Evolutionary conservation across 441 rosid genomes (phyloP), one percentile per base, ranked within the genome.

Genomic region (Lepidium campestre): DNA sequence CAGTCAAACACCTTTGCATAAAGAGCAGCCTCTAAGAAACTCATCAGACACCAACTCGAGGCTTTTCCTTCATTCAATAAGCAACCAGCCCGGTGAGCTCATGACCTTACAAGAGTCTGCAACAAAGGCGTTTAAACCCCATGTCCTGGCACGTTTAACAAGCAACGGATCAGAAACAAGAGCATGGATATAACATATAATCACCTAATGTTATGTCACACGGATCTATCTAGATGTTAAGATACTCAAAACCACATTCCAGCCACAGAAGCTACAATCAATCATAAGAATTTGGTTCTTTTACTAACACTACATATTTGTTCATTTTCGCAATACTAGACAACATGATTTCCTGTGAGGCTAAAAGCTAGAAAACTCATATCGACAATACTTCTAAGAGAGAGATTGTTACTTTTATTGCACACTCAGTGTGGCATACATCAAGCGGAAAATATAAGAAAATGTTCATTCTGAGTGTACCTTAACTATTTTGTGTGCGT

Each of bases 401-500:
- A 19, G 18, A 35, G 11, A 7, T 31, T 46, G 52, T 36, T 34
- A 19, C 59, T 7, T 6, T 10, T 14, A 37, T 70, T 55, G 36
- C 61, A 9, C 52, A 50, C 47, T 32, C 34, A 22, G 57, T 41
- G 0, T 36, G 10, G 12, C 13, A 54, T 42, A 23, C 44, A 52
- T 22, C 7, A 32, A 8, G 45, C 20, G 18, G 14, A 23, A 4
- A 52, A 36, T 15, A 3, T 7, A 45, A 2, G 27, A 14, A 29
- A 35, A 2, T 18, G 35, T 39, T 12, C 22, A 41, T 42, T 41
- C 13, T 34, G 72, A 50, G 45, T 20, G 67, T 72, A 60, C 77
- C 72, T 66, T 23, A 22, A 73, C 63, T 67, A 54, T 67, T 67
- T 67, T 54, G 73, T 54, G 52, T 6, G 63, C 73, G 77, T 54